A percentile compares a stretch with the other conserved stretches of the same genome.
Evolutionary conservation across 2,329 filamentous ascomycete species (phyloP).

Genomic region (Paramyrothecium sp.): DNA sequence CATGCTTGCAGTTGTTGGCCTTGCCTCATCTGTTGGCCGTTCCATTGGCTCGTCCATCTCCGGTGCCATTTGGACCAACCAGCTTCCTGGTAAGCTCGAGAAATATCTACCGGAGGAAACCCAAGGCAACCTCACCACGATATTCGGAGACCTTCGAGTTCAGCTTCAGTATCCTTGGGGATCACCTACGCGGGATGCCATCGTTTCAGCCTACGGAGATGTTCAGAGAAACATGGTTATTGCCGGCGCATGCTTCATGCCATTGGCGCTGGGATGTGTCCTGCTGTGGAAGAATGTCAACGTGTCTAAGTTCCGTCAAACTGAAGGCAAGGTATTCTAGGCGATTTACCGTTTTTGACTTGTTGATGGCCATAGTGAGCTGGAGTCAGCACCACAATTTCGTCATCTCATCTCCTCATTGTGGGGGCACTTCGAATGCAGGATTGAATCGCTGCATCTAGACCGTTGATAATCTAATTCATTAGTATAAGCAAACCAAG

Average conservation of each 20-base stretch:
- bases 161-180: slow-evolving; percentile 55
- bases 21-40: slow-evolving; percentile 28
- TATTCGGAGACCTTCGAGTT: slow-evolving; percentile 48
- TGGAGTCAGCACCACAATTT: too few relatives aligned
- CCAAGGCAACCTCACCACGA: slow-evolving; percentile 27
- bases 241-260: slow-evolving; percentile 37
- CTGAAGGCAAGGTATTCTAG: background rate
- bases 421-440: too few relatives aligned
- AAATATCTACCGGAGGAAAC: slow-evolving; percentile 45
- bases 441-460: too few relatives aligned
- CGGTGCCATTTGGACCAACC: slow-evolving; percentile 29
- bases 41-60: slow-evolving; percentile 29
- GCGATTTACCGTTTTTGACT: too few relatives aligned
- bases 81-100: slow-evolving; percentile 51
- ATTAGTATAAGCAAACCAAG: too few relatives aligned
- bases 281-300: background rate
- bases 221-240: slow-evolving; percentile 52
- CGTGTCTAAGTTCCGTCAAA: background rate
- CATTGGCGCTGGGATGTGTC: background rate
- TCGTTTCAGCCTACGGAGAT: slow-evolving; percentile 59
- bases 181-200: slow-evolving; percentile 48
- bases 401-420: too few relatives aligned
- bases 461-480: too few relatives aligned
- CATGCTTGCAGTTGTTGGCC: slow-evolving; percentile 27
- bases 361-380: too few relatives aligned